Percentiles rank a stretch among this genome's conserved stretches.
These are phyloP conservation scores for Aspergillus ostianus DNA, from an alignment of 495 filamentous ascomycete genomes.

Conservation along the genomic window DNA sequence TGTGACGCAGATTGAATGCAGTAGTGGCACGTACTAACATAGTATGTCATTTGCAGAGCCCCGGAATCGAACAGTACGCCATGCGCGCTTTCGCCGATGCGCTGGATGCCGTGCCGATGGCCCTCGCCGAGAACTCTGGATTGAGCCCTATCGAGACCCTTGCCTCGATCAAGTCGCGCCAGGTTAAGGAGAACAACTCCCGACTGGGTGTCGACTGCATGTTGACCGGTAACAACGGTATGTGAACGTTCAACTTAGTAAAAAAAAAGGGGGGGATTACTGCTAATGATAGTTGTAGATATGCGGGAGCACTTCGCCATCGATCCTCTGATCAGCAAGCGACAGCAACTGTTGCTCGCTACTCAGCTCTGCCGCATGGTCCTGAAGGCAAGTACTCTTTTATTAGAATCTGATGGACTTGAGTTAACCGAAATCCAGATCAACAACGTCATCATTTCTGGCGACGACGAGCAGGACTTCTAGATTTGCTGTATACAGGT, in stretches of 20 bases:
- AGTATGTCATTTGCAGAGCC: constrained; percentile 52
- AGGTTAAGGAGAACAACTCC: constrained; percentile 84
- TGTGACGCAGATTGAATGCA: constrained; percentile 8
- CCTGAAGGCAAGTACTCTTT: constrained; percentile 70
- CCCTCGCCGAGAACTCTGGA: constrained; percentile 94
- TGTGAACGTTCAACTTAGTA: constrained; percentile 20
- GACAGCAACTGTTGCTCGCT: constrained; percentile 91
- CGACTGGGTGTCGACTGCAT: constrained; percentile 97
- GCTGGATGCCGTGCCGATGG: constrained; percentile 92
- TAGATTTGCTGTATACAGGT: constrained; percentile 50
- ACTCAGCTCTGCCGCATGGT: constrained; percentile 99
- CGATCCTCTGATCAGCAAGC: constrained; percentile 95
- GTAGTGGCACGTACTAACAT: constrained; percentile 4
- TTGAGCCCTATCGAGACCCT: constrained; percentile 93
- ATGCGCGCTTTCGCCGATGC: constrained; percentile 98
- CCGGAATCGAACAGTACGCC: constrained; percentile 94
- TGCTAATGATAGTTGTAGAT: constrained; percentile 46
- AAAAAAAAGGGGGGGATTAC: neutral
- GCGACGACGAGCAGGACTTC: constrained; percentile 87
- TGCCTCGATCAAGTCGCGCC: constrained; percentile 90
- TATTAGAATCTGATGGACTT: neutral
- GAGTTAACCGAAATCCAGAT: constrained; percentile 43
- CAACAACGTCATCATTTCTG: constrained; percentile 94
- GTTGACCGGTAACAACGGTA: constrained; percentile 84
- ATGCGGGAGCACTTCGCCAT: constrained; percentile 98